Base-by-base conservation (phyloP, 495 filamentous ascomycete genomes). In the Polyplosphaeria fusca region DNA sequence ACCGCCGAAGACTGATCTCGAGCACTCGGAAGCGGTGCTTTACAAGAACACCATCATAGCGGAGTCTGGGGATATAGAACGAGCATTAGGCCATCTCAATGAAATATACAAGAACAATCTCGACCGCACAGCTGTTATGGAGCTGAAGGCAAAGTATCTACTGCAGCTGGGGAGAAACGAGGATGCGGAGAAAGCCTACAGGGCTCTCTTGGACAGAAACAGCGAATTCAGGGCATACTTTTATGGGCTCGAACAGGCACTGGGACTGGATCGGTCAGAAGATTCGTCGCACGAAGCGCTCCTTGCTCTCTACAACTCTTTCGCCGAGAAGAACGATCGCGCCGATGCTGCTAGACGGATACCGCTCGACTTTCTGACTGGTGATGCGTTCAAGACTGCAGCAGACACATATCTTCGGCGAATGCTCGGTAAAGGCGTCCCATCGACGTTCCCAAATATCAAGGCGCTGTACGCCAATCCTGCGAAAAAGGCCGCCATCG, bases 21-120 rank as follows among this genome's bases (percentile, higher is more conserved):
- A 99, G 68, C 88, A 99, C 69, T 90, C 89, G n/a, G 93, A 99
- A 72, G 92, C 93, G 19, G 77, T 87, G 13, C 77, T 99, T 69
- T 99, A 99, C 74, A 96, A 95, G 74, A 99, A 97, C 70, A 79
- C 79, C 18, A 86, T 99, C 56, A 95, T 99, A 68, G 90, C 89
- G 26, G 94, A 96, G 70, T 75, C 76, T 24, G 89, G 90, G 11
- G 83, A 97, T 40, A 75, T 80, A 16, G 80, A 89, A 64, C 78
- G 84, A 63, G 93, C 93, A 16, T 69, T 99, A 69, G 86, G 95
- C 44, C 89, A 99, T 68, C 75, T 99, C 11, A 86, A 95, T 60
- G 78, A 78, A 5, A 80, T 87, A 42, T 79, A 79, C 37, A 88
- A 91, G 76, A 74, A 82, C 60, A 87, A 82, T 68, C 80, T 92